Evolutionary conservation across 345 rosid genomes (phyloP).

Genomic region (Salix arbutifolia): DNA sequence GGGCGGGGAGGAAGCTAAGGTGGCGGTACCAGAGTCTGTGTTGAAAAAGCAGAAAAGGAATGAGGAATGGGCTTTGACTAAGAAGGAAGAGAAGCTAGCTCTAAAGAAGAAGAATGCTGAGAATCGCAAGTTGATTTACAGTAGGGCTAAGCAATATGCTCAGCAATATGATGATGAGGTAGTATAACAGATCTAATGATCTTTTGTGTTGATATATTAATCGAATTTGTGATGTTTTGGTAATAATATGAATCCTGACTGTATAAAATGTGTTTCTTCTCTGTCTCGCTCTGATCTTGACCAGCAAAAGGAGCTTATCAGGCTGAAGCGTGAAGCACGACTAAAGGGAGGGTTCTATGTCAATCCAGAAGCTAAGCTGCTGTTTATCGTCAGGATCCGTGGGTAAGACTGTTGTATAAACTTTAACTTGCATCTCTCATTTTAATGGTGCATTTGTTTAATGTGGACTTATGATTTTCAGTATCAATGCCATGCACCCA

Average conservation of each 20-base stretch:
- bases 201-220: background rate
- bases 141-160: conserved; percentile 54
- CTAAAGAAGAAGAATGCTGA: conserved; percentile 51
- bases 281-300: background rate
- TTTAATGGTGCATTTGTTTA: background rate
- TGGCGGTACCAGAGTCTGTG: conserved; percentile 68
- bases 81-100: conserved; percentile 39
- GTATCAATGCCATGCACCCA: conserved; percentile 88
- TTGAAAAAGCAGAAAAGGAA: conserved; percentile 75
- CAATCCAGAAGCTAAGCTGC: conserved; percentile 77
- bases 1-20: conserved; percentile 46
- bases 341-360: conserved; percentile 89
- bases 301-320: conserved; percentile 60
- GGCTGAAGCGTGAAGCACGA: conserved; percentile 77
- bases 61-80: conserved; percentile 60
- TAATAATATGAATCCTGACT: background rate
- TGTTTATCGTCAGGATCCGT: conserved; percentile 71
- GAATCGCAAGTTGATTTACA: conserved; percentile 52
- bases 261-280: background rate
- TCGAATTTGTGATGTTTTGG: background rate
- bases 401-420: conserved; percentile 3
- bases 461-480: conserved; percentile 14
- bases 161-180: conserved; percentile 61
- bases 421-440: background rate
- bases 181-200: background rate